Evolutionary conservation across 805 yeast species (phyloP).

Genomic region (Candida tammaniensis): DNA sequence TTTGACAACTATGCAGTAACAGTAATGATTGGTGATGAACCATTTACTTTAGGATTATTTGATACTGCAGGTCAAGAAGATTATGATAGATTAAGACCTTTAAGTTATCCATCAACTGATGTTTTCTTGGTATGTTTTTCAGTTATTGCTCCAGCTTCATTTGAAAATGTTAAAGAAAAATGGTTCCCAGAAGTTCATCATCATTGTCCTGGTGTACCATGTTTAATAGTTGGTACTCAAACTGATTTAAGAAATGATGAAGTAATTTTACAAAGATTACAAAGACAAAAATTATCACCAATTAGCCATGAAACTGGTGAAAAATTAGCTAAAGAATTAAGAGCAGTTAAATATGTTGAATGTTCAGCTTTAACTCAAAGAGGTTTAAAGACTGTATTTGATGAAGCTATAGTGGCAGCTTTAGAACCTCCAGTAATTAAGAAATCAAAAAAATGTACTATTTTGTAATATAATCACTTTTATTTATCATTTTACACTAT

Average conservation of each 20-base stretch:
- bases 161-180: slow-evolving; percentile 95
- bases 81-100: slow-evolving; percentile 94
- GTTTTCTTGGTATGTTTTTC: slow-evolving; percentile 94
- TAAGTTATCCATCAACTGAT: slow-evolving; percentile 95
- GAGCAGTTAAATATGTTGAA: slow-evolving; percentile 95
- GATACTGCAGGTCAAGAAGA: slow-evolving; percentile 99
- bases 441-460: slow-evolving; percentile 78
- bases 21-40: slow-evolving; percentile 96
- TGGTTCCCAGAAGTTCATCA: slow-evolving; percentile 98
- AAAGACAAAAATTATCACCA: slow-evolving; percentile 86
- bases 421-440: slow-evolving; percentile 92
- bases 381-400: slow-evolving; percentile 96
- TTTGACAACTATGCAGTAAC: slow-evolving; percentile 94
- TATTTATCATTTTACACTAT: too few relatives aligned
- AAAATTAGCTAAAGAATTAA: slow-evolving; percentile 85
- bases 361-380: slow-evolving; percentile 97
- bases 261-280: slow-evolving; percentile 81
- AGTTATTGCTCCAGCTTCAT: slow-evolving; percentile 94
- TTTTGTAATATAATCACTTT: slow-evolving; percentile 54
- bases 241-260: slow-evolving; percentile 93
- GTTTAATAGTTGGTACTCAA: slow-evolving; percentile 95
- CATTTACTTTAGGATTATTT: slow-evolving; percentile 93
- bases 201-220: slow-evolving; percentile 98
- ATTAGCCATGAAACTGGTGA: slow-evolving; percentile 87
- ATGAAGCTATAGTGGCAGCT: slow-evolving; percentile 97